phyloP scores from a whole-genome alignment of 2,329 filamentous ascomycete species.

The Geosmithia putterillii region DNA sequence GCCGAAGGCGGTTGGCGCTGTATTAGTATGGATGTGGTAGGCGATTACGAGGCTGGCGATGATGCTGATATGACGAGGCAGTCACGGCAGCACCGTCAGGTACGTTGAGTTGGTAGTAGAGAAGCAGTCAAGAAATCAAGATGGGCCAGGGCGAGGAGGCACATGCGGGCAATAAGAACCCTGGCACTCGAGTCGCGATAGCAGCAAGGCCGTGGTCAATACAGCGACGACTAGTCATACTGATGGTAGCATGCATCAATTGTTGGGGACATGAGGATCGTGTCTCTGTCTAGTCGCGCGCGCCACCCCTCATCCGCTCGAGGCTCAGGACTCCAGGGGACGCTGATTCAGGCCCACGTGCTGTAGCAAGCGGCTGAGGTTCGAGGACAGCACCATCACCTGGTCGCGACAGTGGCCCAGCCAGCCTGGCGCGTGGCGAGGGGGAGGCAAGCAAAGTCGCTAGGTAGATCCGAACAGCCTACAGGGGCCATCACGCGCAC shows the following conservation, averaged over 20 bases:
- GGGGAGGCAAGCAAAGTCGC: constrained; percentile 4
- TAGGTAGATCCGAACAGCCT: not conserved
- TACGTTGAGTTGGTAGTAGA: not conserved
- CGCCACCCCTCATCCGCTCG: not conserved
- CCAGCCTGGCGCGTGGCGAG: not conserved
- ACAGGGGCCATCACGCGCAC: constrained; percentile 15
- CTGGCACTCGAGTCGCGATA: too few species aligned
- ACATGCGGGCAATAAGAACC: too few species aligned
- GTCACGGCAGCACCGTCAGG: not conserved
- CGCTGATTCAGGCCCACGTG: constrained; percentile 1
- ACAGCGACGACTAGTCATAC: too few species aligned
- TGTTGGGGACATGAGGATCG: not conserved
- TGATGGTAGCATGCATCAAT: too few species aligned
- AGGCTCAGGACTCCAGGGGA: not conserved
- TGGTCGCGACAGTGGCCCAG: not conserved
- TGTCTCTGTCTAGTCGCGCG: not conserved
- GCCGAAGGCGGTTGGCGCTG: constrained; percentile 9
- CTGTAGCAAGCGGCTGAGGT: constrained; percentile 1
- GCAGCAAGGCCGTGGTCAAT: too few species aligned
- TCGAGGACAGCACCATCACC: not conserved
- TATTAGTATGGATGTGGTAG: not conserved
- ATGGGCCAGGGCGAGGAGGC: too few species aligned
- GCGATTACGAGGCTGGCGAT: constrained; percentile 1
- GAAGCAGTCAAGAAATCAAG: too few species aligned
- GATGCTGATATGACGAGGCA: not conserved